Base-by-base conservation (phyloP, 2,329 filamentous ascomycete species). In the Fusarium mexicanum region DNA sequence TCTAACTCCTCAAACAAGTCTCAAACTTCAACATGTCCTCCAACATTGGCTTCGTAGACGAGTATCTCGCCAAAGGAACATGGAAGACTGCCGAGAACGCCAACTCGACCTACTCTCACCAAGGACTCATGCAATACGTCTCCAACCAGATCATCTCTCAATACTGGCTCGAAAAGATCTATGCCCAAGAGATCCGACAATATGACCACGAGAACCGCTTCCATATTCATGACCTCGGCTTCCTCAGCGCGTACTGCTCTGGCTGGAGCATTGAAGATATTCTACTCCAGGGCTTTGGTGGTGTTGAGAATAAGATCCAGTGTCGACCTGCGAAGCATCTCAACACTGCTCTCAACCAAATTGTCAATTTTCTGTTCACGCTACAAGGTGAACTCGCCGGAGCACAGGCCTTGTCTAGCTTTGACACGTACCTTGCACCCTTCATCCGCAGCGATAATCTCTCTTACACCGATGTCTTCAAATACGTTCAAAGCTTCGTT, bases 91-190 rank as follows among this genome's bases (percentile, higher is more conserved):
- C 76, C 0, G 76, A 77, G 20, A 77, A 77, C 35, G 76, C 76
- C 31, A 77, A 77, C 40, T 77, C 76, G 11, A 77, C 76, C 13
- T 77, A 77, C 53, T 77, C 76, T 1, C 74, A 77, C 46, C 76
- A 77, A 41, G 74, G 76, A 0, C 65, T 77, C 14, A 78, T 77
- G 74, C 76, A 77, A 44, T 77, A 78, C 47, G 65, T 77, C 24
- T 78, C 76, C 8, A 77, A 75, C 6, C 76, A 78, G 4, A 60
- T 77, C 44, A 77, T 77, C 12, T 70, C 76, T 0, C 74, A 77
- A 20, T 77, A 77, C 31, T 77, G 76, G 76, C 54, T 77, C 5
- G 74, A 77, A 16, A 78, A 75, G 24, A 37, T 77, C 14, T 77
- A 77, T 33, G 77, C 74, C 14, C 24, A 66, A 2, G 74, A 77